A percentile compares a stretch with the other conserved stretches of the same genome.
Conservation (phyloP, 768 basidiomycete genomes). For the Mycena rebaudengoi region DNA sequence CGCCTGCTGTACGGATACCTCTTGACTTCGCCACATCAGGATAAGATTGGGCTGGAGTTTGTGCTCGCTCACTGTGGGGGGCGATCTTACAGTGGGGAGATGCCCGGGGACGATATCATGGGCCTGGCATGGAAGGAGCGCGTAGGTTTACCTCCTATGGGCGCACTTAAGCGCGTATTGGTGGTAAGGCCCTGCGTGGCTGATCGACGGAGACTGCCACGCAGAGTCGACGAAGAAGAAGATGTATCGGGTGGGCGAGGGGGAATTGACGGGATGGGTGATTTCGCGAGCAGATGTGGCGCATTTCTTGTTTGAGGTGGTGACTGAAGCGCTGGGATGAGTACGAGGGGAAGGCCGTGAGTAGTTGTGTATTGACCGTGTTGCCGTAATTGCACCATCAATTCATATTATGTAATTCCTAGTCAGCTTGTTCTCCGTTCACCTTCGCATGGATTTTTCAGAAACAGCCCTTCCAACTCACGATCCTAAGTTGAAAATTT, state of each 20-base stretch:
- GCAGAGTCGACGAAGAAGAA: conserved; percentile 44
- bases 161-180: conserved; percentile 53
- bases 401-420: too few species aligned
- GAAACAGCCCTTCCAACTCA: too few species aligned
- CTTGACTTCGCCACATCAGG: conserved; percentile 57
- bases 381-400: too few species aligned
- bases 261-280: conserved; percentile 56
- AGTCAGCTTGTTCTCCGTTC: too few species aligned
- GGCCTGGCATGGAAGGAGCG: conserved; percentile 52
- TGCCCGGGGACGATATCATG: conserved; percentile 53
- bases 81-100: conserved; percentile 57
- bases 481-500: too few species aligned
- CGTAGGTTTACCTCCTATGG: conserved; percentile 51
- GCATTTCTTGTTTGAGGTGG: conserved; percentile 65
- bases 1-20: conserved; percentile 58
- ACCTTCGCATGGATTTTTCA: too few species aligned
- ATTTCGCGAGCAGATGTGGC: conserved; percentile 71
- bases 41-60: conserved; percentile 70
- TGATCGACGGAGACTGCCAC: conserved; percentile 64
- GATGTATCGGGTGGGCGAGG: conserved; percentile 54
- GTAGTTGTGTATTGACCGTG: too few species aligned
- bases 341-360: conserved; percentile 58
- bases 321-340: conserved; percentile 58
- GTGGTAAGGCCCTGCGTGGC: conserved; percentile 65
- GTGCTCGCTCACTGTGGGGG: conserved; percentile 57